These are phyloP conservation scores for Candida awuae DNA, from an alignment of 805 yeast species.

Conservation along the genomic window DNA sequence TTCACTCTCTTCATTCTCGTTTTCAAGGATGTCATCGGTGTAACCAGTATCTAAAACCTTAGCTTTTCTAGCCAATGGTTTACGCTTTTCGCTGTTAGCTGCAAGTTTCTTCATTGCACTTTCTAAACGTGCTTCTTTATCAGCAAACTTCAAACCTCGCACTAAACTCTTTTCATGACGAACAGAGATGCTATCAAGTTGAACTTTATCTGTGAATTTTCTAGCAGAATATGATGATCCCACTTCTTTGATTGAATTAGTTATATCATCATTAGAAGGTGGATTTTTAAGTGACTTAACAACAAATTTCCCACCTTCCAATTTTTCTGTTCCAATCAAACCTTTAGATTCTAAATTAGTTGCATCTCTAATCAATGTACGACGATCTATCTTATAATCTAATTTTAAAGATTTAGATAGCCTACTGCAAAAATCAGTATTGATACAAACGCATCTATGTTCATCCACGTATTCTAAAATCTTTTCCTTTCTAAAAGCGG, in stretches of 20 bases:
- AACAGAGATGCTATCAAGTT: conserved; percentile 7
- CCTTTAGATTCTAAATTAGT: conserved; percentile 28
- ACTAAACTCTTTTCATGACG: conserved; percentile 5
- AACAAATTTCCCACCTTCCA: conserved; percentile 10
- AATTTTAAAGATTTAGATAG: conserved; percentile 37
- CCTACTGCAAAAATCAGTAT: conserved; percentile 32
- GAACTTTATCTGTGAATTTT: conserved; percentile 8
- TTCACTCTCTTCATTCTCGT: neutral
- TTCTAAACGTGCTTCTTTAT: conserved; percentile 10
- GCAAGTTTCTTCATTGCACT: conserved; percentile 7
- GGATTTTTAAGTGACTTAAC: conserved; percentile 12
- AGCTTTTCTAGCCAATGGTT: neutral
- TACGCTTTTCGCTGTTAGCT: neutral
- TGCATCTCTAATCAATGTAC: conserved; percentile 43
- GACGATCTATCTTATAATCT: conserved; percentile 39
- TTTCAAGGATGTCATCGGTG: neutral
- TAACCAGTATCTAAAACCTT: neutral
- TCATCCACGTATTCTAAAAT: conserved; percentile 34
- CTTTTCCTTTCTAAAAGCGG: conserved; percentile 17
- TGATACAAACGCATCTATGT: conserved; percentile 40
- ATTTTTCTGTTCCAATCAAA: conserved; percentile 10
- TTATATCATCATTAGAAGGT: conserved; percentile 14
- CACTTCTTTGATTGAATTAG: conserved; percentile 1
- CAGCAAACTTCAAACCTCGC: conserved; percentile 11
- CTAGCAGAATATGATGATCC: conserved; percentile 1